phyloP scores from a whole-genome alignment of 768 basidiomycete species.

The Rhizopogon sp. region DNA sequence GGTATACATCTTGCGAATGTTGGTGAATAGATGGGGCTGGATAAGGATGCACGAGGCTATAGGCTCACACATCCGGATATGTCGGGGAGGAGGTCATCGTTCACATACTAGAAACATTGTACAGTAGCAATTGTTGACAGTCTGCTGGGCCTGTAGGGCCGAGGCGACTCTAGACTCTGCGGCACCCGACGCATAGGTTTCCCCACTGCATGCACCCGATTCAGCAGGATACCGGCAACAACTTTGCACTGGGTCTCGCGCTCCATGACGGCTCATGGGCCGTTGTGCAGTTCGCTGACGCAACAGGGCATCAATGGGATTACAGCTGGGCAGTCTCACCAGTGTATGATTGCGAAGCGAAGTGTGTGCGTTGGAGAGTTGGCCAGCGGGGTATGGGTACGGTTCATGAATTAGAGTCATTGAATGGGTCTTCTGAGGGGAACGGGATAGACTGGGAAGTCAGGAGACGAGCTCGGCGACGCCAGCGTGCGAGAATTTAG shows the following conservation, averaged over 20 bases:
- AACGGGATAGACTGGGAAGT: constrained; percentile 15
- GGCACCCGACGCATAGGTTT: constrained; percentile 44
- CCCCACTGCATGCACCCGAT: constrained; percentile 47
- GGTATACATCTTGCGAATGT: too few relatives aligned
- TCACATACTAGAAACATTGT: constrained; percentile 29
- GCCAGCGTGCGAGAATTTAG: constrained; percentile 21
- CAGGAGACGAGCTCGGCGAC: constrained; percentile 16
- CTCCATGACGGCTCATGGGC: constrained; percentile 28
- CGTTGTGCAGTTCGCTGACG: constrained; percentile 28
- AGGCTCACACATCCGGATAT: too few relatives aligned
- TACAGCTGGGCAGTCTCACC: constrained; percentile 19
- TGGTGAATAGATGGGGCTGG: too few relatives aligned
- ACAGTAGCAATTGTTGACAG: constrained; percentile 47
- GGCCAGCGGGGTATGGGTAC: constrained; percentile 4
- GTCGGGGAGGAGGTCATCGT: constrained; percentile 2
- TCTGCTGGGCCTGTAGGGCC: constrained; percentile 47
- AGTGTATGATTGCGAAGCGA: constrained; percentile 21
- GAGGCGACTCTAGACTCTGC: constrained; percentile 22
- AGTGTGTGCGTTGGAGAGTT: constrained; percentile 20
- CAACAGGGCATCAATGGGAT: constrained; percentile 19
- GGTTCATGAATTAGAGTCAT: constrained; percentile 17
- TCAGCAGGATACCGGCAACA: constrained; percentile 53
- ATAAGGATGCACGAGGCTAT: too few relatives aligned
- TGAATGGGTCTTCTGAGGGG: constrained; percentile 22
- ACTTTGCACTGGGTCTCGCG: constrained; percentile 42